These are phyloP conservation scores for Brassica juncea DNA, from an alignment of 345 rosid genomes.

Conservation along the genomic window DNA sequence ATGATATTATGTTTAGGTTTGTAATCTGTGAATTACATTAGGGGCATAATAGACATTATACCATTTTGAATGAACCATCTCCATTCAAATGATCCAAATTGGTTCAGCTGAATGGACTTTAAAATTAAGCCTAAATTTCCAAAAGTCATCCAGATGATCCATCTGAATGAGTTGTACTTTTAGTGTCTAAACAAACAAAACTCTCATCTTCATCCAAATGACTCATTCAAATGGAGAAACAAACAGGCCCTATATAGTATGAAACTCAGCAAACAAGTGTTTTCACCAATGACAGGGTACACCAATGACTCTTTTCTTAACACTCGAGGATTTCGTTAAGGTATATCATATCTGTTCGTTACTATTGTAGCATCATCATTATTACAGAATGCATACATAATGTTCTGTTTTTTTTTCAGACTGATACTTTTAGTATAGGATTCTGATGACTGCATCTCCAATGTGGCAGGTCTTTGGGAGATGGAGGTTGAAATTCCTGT, in stretches of 20 bases:
- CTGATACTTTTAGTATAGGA: background rate
- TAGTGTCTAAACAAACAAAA: too few relatives aligned
- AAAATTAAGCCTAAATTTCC: too few relatives aligned
- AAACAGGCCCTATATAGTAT: background rate
- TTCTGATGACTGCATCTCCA: background rate
- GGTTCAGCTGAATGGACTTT: too few relatives aligned
- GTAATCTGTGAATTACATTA: too few relatives aligned
- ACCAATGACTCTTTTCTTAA: conserved; percentile 47
- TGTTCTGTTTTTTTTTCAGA: background rate
- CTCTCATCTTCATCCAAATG: too few relatives aligned
- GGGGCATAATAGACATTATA: too few relatives aligned
- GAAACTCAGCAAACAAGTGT: background rate
- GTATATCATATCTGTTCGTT: conserved; percentile 21
- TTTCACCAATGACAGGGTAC: background rate
- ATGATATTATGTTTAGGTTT: too few relatives aligned
- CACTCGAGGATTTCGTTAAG: conserved; percentile 58
- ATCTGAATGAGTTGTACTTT: too few relatives aligned
- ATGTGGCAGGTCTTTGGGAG: conserved; percentile 64
- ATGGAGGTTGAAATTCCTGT: conserved; percentile 86
- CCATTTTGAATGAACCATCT: too few relatives aligned
- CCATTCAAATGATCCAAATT: too few relatives aligned
- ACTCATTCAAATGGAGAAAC: too few relatives aligned
- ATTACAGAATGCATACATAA: background rate
- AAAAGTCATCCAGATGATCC: too few relatives aligned
- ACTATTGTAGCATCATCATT: background rate